These are phyloP conservation scores for Tricholomella constricta DNA, from an alignment of 768 basidiomycete species.

Conservation along the genomic window DNA sequence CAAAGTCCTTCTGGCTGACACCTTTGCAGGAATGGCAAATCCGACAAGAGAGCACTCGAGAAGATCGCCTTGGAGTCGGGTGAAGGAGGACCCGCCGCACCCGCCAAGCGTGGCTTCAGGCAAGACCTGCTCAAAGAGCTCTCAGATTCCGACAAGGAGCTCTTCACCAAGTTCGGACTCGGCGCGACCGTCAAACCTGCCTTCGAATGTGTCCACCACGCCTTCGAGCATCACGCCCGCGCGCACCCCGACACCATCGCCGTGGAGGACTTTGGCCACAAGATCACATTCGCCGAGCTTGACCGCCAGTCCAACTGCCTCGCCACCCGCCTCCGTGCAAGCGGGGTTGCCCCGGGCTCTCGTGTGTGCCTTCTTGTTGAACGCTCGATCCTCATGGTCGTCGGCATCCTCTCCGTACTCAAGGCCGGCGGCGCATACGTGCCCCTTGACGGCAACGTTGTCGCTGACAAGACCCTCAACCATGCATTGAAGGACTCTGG, in stretches of 20 bases:
- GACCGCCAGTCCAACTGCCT: constrained; percentile 49
- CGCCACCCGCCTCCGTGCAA: constrained; percentile 40
- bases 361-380: constrained; percentile 58
- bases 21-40: constrained; percentile 11
- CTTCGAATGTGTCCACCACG: constrained; percentile 55
- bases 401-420: constrained; percentile 55
- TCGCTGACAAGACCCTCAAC: constrained; percentile 53
- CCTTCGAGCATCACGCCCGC: constrained; percentile 49
- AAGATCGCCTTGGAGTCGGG: constrained; percentile 33
- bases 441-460: constrained; percentile 57
- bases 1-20: not conserved
- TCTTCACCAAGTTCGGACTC: constrained; percentile 48
- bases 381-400: constrained; percentile 53
- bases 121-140: constrained; percentile 25
- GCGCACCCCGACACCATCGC: constrained; percentile 44
- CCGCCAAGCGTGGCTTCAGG: constrained; percentile 11
- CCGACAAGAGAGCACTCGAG: constrained; percentile 42
- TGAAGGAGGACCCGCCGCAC: not conserved
- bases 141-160: constrained; percentile 40
- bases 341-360: constrained; percentile 45
- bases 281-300: constrained; percentile 53
- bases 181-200: constrained; percentile 40
- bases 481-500: constrained; percentile 51
- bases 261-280: constrained; percentile 49
- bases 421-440: constrained; percentile 62